phyloP scores from a whole-genome alignment of 2,329 filamentous ascomycete genomes.

The Xylariaceae sp. region DNA sequence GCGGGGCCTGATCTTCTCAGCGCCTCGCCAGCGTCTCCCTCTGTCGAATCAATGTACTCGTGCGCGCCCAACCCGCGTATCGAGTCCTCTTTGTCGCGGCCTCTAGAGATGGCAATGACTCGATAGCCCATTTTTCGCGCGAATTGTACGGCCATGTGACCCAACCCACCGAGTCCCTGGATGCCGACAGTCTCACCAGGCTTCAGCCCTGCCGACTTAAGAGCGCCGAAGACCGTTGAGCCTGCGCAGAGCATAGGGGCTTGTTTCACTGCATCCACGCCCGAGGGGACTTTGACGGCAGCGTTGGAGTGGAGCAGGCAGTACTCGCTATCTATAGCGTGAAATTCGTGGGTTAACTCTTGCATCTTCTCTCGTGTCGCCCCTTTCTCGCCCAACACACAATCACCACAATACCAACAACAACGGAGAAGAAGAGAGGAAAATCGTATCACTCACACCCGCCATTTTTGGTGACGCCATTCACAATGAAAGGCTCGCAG shows the following conservation, averaged over 20 bases:
- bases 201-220: constrained; percentile 35
- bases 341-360: neutral
- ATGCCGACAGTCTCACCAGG: constrained; percentile 39
- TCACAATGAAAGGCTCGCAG: too few species aligned
- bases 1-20: constrained; percentile 15
- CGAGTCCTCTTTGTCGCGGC: constrained; percentile 49
- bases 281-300: constrained; percentile 42
- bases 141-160: constrained; percentile 65
- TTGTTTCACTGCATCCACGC: constrained; percentile 41
- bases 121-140: constrained; percentile 62
- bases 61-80: constrained; percentile 54
- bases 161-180: constrained; percentile 63
- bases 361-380: too few species aligned
- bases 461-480: too few species aligned
- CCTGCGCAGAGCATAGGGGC: constrained; percentile 52
- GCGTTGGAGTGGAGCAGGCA: constrained; percentile 53
- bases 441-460: too few species aligned
- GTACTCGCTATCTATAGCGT: constrained; percentile 47
- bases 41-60: constrained; percentile 45
- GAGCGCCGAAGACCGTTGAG: constrained; percentile 44
- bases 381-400: too few species aligned
- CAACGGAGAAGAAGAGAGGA: too few species aligned
- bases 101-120: constrained; percentile 54
- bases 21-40: constrained; percentile 9
- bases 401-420: too few species aligned